phyloP scores from a whole-genome alignment of 495 filamentous ascomycete genomes.

The Aspergillus sclerotioniger region DNA sequence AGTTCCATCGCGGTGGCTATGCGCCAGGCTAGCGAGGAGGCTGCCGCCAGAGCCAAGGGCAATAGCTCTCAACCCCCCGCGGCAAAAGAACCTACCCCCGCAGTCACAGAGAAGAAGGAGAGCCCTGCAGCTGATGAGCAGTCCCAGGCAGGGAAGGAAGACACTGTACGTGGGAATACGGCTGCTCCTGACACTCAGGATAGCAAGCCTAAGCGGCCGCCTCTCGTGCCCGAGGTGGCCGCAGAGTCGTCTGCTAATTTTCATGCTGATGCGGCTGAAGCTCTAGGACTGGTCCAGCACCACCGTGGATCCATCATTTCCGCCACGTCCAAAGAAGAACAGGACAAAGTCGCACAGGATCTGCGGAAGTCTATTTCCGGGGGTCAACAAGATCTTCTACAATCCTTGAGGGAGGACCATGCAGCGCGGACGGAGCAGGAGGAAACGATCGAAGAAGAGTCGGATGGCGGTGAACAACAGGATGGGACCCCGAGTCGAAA shows the following conservation, averaged over 20 bases:
- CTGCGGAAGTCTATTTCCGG: conserved; percentile 40
- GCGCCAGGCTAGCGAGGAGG: conserved; percentile 66
- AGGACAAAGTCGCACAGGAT: conserved; percentile 37
- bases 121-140: conserved; percentile 5
- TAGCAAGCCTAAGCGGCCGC: conserved; percentile 28
- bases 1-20: conserved; percentile 53
- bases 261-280: conserved; percentile 41
- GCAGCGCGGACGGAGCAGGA: conserved; percentile 20
- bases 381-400: conserved; percentile 21
- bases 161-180: conserved; percentile 28
- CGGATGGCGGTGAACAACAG: conserved; percentile 17
- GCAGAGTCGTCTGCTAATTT: conserved; percentile 46
- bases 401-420: conserved; percentile 28
- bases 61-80: conserved; percentile 5
- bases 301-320: conserved; percentile 46
- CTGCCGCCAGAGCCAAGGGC: conserved; percentile 58
- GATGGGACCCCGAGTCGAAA: neutral
- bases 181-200: conserved; percentile 36
- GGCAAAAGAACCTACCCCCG: conserved; percentile 4
- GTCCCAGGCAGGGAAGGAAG: conserved; percentile 17
- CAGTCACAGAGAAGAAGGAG: conserved; percentile 12
- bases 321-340: conserved; percentile 33
- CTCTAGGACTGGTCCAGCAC: conserved; percentile 39
- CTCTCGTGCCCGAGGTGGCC: conserved; percentile 40
- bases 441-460: conserved; percentile 32